phyloP scores from a whole-genome alignment of 1,284 basidiomycete genomes.

The Schizopora paradoxa region DNA sequence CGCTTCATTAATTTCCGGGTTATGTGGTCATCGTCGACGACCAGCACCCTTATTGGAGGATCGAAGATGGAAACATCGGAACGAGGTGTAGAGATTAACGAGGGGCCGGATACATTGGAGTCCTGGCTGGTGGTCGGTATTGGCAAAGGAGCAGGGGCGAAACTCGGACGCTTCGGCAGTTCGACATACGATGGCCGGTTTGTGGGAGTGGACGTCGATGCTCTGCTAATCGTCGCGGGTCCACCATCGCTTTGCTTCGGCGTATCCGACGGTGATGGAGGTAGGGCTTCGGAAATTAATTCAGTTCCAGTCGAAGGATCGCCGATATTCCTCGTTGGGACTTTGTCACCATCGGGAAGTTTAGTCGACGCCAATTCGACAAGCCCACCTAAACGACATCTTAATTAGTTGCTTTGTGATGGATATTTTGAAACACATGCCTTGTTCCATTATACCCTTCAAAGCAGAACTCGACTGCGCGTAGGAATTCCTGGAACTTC shows the following conservation, averaged over 20 bases:
- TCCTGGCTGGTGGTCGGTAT: constrained; percentile 19
- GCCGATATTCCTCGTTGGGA: constrained; percentile 42
- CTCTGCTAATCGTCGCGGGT: not conserved
- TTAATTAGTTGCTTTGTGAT: not conserved
- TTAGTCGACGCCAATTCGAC: constrained; percentile 49
- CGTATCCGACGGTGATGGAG: constrained; percentile 10
- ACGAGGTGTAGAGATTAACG: constrained; percentile 1
- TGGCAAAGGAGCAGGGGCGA: constrained; percentile 16
- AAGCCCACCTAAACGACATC: constrained; percentile 41
- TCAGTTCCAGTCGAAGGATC: constrained; percentile 44
- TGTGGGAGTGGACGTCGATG: not conserved
- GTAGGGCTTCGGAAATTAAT: constrained; percentile 15
- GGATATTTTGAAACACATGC: constrained; percentile 28
- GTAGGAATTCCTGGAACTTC: constrained; percentile 16
- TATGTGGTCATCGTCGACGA: constrained; percentile 75
- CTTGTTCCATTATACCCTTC: constrained; percentile 68
- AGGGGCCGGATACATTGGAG: constrained; percentile 6
- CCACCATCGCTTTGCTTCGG: not conserved
- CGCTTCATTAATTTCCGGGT: constrained; percentile 82
- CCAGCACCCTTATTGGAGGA: constrained; percentile 52
- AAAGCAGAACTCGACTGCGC: constrained; percentile 41
- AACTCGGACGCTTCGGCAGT: constrained; percentile 15
- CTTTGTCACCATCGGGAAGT: constrained; percentile 35
- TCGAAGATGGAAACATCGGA: constrained; percentile 29
- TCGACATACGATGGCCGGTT: constrained; percentile 16